Percentiles rank a stretch among this genome's conserved stretches.
phyloP scores from a whole-genome alignment of 2,329 filamentous ascomycete species.

The Botryotinia globosa region DNA sequence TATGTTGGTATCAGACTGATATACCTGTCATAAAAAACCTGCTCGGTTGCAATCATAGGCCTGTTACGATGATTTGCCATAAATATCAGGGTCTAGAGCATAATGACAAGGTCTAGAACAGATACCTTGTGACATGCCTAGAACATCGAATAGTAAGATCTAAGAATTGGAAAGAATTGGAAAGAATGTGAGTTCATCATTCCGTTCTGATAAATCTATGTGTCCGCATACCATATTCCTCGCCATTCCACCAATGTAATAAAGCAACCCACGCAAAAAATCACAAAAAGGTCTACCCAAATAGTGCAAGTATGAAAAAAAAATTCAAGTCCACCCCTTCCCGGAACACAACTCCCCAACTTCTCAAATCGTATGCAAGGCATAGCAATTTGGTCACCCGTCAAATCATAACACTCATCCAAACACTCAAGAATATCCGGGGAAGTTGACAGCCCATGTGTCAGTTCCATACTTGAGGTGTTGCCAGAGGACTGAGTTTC shows the following conservation, averaged over 20 bases:
- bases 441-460: slow-evolving; percentile 17
- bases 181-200: neutral
- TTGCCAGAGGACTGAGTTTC: slow-evolving; percentile 16
- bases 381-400: neutral
- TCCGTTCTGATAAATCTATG: neutral
- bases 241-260: too few species aligned
- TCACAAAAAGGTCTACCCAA: neutral
- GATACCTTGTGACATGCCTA: neutral
- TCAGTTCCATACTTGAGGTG: slow-evolving; percentile 15
- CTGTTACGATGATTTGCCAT: neutral
- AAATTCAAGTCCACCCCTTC: neutral
- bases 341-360: neutral
- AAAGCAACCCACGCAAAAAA: neutral
- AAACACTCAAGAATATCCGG: neutral
- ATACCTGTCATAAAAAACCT: neutral
- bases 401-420: neutral
- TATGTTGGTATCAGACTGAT: neutral
- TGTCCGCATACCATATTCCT: neutral
- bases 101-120: neutral
- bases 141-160: neutral
- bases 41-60: neutral
- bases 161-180: neutral
- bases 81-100: neutral
- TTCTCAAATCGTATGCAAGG: neutral
- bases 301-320: neutral